phyloP scores from a whole-genome alignment of 768 basidiomycete genomes.

The Sistotremastrum suecicum region DNA sequence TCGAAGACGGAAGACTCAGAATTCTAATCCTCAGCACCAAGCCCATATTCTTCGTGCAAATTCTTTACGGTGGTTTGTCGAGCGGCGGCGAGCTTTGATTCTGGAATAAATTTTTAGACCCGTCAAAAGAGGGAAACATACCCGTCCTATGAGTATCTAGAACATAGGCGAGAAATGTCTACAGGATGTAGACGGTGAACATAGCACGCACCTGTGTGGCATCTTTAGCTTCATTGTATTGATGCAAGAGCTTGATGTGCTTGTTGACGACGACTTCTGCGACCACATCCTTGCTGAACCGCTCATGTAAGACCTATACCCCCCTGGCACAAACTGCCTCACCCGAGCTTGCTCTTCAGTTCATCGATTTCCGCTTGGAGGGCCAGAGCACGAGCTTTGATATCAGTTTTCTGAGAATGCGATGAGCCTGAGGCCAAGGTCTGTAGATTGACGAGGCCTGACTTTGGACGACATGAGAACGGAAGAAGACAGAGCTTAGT shows the following conservation, averaged over 20 bases:
- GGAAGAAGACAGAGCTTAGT: too few relatives aligned
- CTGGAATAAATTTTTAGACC: not conserved
- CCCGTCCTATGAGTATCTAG: conserved; percentile 70
- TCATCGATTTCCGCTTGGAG: conserved; percentile 34
- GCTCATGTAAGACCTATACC: not conserved
- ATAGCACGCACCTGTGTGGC: conserved; percentile 46
- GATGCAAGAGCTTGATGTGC: conserved; percentile 60
- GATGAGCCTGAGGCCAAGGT: too few relatives aligned
- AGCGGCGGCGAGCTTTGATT: conserved; percentile 54
- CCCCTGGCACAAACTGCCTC: conserved; percentile 7
- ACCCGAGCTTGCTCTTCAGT: conserved; percentile 37
- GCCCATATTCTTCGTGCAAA: conserved; percentile 57
- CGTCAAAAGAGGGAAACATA: conserved; percentile 16
- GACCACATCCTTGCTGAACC: conserved; percentile 27
- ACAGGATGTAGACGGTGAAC: not conserved
- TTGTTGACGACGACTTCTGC: conserved; percentile 45
- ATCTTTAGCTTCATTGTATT: conserved; percentile 74
- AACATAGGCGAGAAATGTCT: not conserved
- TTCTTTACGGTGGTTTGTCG: conserved; percentile 58
- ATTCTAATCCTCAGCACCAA: conserved; percentile 40
- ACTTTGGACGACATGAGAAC: too few relatives aligned
- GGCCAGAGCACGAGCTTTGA: conserved; percentile 26
- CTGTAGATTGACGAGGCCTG: too few relatives aligned
- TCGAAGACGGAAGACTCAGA: too few relatives aligned
- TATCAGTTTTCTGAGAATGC: too few relatives aligned